Evolutionary conservation across 352 stramenopile species (phyloP), one percentile per base, ranked within the genome.

Genomic region (Phytophthora hibernalis): DNA sequence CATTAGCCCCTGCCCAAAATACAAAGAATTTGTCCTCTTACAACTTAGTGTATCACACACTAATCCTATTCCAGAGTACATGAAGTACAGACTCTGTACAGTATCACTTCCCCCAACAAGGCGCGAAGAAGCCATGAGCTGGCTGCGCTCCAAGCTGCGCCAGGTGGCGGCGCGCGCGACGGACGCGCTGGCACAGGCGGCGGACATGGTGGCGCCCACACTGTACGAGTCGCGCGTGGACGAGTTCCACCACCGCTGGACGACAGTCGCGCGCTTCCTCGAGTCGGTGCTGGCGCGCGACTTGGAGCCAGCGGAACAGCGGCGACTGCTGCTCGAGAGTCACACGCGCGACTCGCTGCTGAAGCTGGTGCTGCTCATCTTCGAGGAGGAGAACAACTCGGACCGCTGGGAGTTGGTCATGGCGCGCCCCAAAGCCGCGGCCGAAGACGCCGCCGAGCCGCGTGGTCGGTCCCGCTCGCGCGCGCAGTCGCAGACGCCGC

Each of bases 161-260:
- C 74, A 87, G 48, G 88, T 92, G 43, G 88, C 85, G 24, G 85
- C 80, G 50, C 87, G 86, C 44, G 88, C 87, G 52, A 89, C 82
- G 1, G 83, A 91, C 42, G 75, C 67, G 58, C 56, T 96, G 24
- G 85, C 83, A 8, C 88, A 96, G 73, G 86, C 85, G 15, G 87
- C 83, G 7, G 86, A 94, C 57, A 80, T 93, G 61, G 82, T 95
- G 45, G 78, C 85, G 49, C 86, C 88, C 40, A 90, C 85, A 44
- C 73, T 96, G 15, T 95, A 94, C 70, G 86, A 93, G 58, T 95
- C 86, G 37, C 83, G 78, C 63, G 77, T 87, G 30, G 82, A 93
- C 48, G 88, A 96, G 66, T 96, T 96, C 65, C 85, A 95, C 62
- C 85, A 95, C 65, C 85, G 83, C 18, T 96, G 88, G 88, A 82